Conservation (phyloP, 2,329 filamentous ascomycete genomes). For the Penicillium sp. region DNA sequence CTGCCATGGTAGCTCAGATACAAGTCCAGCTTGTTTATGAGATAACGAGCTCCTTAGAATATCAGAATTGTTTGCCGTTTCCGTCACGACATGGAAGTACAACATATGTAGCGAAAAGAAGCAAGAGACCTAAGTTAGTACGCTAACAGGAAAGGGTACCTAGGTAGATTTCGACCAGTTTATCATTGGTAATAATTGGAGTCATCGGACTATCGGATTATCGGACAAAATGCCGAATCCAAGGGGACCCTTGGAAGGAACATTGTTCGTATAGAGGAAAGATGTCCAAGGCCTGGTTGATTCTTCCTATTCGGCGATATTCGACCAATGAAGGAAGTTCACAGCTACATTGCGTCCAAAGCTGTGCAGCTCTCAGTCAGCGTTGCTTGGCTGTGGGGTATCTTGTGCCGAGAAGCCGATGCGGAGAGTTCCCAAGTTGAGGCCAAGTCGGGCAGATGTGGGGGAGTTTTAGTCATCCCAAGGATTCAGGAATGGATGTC, state of each 20-base stretch:
- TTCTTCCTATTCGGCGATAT: conserved; percentile 8
- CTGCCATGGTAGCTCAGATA: conserved; percentile 24
- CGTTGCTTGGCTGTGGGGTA: conserved; percentile 12
- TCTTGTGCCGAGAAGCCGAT: conserved; percentile 19
- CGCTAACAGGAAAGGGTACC: not conserved
- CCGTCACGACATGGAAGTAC: conserved; percentile 10
- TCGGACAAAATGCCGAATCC: conserved; percentile 17
- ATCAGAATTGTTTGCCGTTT: conserved; percentile 12
- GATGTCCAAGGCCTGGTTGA: conserved; percentile 4
- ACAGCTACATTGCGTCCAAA: not conserved
- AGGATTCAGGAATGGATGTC: not conserved
- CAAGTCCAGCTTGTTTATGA: not conserved
- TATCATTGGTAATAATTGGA: not conserved
- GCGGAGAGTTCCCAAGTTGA: conserved; percentile 10
- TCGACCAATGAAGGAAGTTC: conserved; percentile 11
- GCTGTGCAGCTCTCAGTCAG: not conserved
- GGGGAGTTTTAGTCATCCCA: not conserved
- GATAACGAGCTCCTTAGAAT: not conserved
- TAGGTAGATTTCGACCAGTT: not conserved
- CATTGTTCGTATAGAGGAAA: not conserved
- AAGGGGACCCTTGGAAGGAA: not conserved
- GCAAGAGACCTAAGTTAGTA: not conserved
- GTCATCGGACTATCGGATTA: not conserved
- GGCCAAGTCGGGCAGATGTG: not conserved
- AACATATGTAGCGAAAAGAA: not conserved